phyloP scores from a whole-genome alignment of 345 rosid genomes.

The Eucalyptus polyanthemos region DNA sequence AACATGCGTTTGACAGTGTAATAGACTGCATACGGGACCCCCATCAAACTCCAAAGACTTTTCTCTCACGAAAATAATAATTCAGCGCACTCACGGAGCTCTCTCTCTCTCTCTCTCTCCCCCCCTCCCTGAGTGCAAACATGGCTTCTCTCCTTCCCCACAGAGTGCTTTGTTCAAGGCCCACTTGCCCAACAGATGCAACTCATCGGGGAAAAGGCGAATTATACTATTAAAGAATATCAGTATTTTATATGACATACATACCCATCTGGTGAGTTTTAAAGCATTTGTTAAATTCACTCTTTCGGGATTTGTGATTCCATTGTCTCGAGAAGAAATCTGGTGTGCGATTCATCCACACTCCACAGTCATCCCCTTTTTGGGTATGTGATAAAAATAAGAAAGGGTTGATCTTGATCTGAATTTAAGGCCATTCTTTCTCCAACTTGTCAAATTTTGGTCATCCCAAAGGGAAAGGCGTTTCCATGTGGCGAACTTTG shows the following conservation, averaged over 20 bases:
- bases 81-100: neutral
- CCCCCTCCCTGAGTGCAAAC: neutral
- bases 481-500: constrained; percentile 3
- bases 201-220: neutral
- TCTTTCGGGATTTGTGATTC: constrained; percentile 11
- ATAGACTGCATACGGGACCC: neutral
- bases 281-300: neutral
- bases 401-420: neutral
- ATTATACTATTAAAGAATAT: neutral
- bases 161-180: neutral
- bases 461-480: neutral
- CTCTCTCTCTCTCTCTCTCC: neutral
- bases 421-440: constrained; percentile 7
- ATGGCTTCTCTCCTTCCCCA: neutral
- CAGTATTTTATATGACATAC: neutral
- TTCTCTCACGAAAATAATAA: neutral
- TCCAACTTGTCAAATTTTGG: neutral
- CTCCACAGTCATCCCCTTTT: neutral
- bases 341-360: neutral
- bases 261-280: neutral
- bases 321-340: constrained; percentile 8
- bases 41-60: neutral
- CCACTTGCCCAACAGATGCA: neutral
- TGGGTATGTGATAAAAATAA: neutral
- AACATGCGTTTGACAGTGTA: constrained; percentile 1